Base-by-base conservation (phyloP, 2,329 filamentous ascomycete species). In the Exserohilum turcica region DNA sequence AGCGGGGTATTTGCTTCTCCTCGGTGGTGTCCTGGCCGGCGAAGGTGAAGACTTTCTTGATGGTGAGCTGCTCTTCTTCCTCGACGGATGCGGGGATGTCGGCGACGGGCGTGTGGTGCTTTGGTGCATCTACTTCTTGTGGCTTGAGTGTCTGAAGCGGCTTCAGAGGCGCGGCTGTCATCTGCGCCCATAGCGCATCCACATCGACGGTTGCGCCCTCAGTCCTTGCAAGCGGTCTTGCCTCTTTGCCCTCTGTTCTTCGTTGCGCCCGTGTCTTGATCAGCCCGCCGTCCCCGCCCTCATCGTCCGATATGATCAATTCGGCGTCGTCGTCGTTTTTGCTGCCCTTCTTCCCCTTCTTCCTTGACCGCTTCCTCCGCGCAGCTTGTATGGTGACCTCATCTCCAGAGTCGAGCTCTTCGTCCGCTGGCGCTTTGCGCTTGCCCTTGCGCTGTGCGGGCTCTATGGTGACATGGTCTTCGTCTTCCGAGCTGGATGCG, bases 261-360 rank as follows among this genome's bases (percentile, higher is more conserved):
- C 87, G 81, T 75, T 90, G 88, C 44, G 86, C 83, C 53, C 89
- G 81, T 42, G 89, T 92, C 78, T 89, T 91, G 73, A 92, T 79
- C 58, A 90, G 74, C 0, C 84, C 84, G 8, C 85, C 86, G 48
- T 77, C 75, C 7, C 74, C 76, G 48, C 84, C 84, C 28, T 81
- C 82, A 15, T 67, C 67, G 18, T 74, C 70, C 6, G 65, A 69
- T 10, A 71, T 50, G 10, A 72, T 37, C 7, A 64, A 33, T 18
- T 67, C 64, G 13, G 61, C 63, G 1, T 60, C 65, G 1, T 60
- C 65, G 1, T 57, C 63, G 49, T 57, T 46, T 18, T 68, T 65
- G 13, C 27, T 49, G 55, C 48, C 54, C 27, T 69, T 68, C 33
- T 61, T 56, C 60, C 68, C 67, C 37, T 63, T 59, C 61, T 76